Base-by-base conservation (phyloP, 1,284 basidiomycete genomes). In the Puccinia hordei region DNA sequence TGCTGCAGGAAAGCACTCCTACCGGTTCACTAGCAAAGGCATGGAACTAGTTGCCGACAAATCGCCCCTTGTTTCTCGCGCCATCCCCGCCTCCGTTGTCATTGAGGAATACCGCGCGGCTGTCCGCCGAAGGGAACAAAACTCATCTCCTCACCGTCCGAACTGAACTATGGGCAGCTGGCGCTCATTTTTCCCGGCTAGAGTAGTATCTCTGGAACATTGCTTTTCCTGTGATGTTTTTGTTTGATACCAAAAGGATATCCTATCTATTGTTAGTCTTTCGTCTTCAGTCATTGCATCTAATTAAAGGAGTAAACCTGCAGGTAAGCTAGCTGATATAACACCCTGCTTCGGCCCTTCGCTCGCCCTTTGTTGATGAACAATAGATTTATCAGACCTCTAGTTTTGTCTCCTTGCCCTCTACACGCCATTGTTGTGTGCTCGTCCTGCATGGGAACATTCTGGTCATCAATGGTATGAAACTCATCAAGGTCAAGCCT, bases 21-120 rank as follows among this genome's bases (percentile, higher is more conserved):
- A 38, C 61, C 61, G 61, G 22, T 63, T 63, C 61, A 63, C 61
- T 41, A n/a, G 22, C 35, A 63, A 38, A 19, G 61, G 61, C 38
- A 63, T 63, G 61, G 61, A 63, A 63, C 61, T 63, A 17, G 61
- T 63, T 38, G 61, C 61, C 61, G 35, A 38, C 61, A 63, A 63
- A 19, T 33, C 35, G 2, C 61, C 35, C 17, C 61, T 63, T 22
- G 61, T 63, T 19, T 63, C 61, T 38, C 61, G 35, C 61, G 8
- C 35, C 30, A 63, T 63, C 35, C 61, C 61, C 15, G 61, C 61
- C 35, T 8, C n/a, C 35, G 61, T 63, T 12, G 19, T 63, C 35
- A 38, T 63, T 38, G 35, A 63, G 17, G 61, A 63, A 63, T 63
- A 63, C 35, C 61, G 8, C 61, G 61, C 61, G 3, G 61, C 61